Conservation (phyloP, 2,329 filamentous ascomycete species). For the Colletotrichum navitas region DNA sequence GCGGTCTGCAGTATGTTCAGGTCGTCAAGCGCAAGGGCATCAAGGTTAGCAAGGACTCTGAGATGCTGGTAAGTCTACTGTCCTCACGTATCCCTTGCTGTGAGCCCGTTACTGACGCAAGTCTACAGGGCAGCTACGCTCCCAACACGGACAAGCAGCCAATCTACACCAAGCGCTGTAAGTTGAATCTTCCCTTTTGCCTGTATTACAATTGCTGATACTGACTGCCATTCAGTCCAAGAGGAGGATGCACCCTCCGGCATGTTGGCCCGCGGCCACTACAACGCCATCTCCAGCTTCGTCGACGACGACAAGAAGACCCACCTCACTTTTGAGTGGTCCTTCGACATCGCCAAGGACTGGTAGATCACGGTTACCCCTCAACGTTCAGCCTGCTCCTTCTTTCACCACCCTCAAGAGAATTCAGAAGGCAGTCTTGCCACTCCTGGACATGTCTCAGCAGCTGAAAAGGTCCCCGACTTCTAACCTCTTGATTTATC, state of each 20-base stretch:
- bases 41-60: conserved; percentile 90
- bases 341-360: conserved; percentile 96
- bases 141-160: conserved; percentile 92
- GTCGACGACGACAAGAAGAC: conserved; percentile 94
- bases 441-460: neutral
- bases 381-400: neutral
- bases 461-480: neutral
- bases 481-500: neutral
- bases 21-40: conserved; percentile 91
- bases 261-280: conserved; percentile 90
- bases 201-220: neutral
- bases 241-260: conserved; percentile 92
- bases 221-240: conserved; percentile 71
- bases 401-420: neutral
- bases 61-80: conserved; percentile 89
- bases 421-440: neutral
- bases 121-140: conserved; percentile 83
- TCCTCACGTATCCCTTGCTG: conserved; percentile 21
- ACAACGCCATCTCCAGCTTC: conserved; percentile 90
- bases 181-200: conserved; percentile 53
- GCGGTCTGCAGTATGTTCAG: conserved; percentile 95
- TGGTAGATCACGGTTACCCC: conserved; percentile 69
- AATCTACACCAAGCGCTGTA: conserved; percentile 92
- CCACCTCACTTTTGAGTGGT: conserved; percentile 95
- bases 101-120: conserved; percentile 46